Base-by-base conservation (phyloP, 805 yeast species). In the Komagataella pseudopastoris region DNA sequence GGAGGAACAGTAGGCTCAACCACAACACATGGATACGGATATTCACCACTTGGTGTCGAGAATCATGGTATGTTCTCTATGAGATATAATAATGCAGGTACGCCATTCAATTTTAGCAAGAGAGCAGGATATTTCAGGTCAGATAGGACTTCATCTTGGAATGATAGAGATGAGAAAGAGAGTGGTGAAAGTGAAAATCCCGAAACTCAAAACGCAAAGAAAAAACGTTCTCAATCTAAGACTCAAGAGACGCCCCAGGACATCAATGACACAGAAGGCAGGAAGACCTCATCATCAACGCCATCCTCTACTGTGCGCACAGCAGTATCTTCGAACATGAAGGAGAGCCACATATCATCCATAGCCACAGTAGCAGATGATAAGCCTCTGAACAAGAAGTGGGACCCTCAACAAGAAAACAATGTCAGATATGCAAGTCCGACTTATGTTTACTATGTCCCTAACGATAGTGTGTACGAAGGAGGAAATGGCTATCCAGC, bases 331-430 rank as follows among this genome's bases (percentile, higher is more conserved):
- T 54, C 58, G 2, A 57, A 55, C 23, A 55, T 59, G 10, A 58
- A 54, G 23, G 59, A 60, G 5, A 60, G n/a, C 61, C 63, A 16
- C 63, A 58, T 54, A 59, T 65, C 6, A 58, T 55, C 10, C 61
- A 63, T 45, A 60, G 66, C 6, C 57, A 57, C 49, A 58, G 39
- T 14, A 30, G 12, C 39, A 30, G 39, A 30, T 30, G 67, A 62
- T 51, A 59, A 56, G 22, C 59, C 53, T 12, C 65, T 61, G 45
- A 51, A 48, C 45, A 56, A 30, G 14, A 30, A 30, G 14, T 30
- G 39, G 39, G 39, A 5, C 39, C 39, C 39, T 8, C 57, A 7
- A 55, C 59, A 23, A 51, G 53, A 12, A 54, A 51, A 23, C 48
- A 54, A 4, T 48, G 44, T n/a, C 45, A 17, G 46, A 23, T 7